Conservation (phyloP, 78 protist genomes). For the Dictyostelium intermedium region DNA sequence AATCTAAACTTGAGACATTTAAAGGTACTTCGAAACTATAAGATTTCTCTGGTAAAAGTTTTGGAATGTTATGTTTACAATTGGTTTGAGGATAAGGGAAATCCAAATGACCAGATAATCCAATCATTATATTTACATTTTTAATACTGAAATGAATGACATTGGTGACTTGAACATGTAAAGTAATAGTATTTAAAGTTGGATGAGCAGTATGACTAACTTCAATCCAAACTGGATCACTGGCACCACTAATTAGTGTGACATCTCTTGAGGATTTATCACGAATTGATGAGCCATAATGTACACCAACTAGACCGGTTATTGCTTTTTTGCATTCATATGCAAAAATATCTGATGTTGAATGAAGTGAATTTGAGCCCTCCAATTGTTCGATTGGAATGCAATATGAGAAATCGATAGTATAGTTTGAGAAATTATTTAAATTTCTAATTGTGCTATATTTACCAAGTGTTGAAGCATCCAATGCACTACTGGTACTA, state of each 20-base stretch:
- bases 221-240: constrained; percentile 70
- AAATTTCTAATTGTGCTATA: constrained; percentile 6
- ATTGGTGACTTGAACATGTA: constrained; percentile 49
- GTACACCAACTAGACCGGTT: constrained; percentile 60
- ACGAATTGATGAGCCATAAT: constrained; percentile 72
- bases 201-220: constrained; percentile 52
- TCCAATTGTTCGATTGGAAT: constrained; percentile 48
- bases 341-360: constrained; percentile 51
- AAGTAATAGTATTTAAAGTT: constrained; percentile 30
- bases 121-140: constrained; percentile 19
- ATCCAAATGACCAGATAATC: constrained; percentile 58
- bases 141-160: constrained; percentile 32
- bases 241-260: constrained; percentile 9
- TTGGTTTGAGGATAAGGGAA: constrained; percentile 66
- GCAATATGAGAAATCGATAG: constrained; percentile 53
- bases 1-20: constrained; percentile 34
- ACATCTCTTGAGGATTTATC: constrained; percentile 37
- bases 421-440: not conserved
- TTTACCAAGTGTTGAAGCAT: constrained; percentile 16
- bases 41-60: constrained; percentile 55
- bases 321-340: constrained; percentile 74
- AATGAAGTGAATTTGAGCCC: not conserved
- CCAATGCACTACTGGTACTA: not conserved
- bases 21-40: constrained; percentile 53
- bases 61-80: constrained; percentile 39